A percentile compares a stretch with the other conserved stretches of the same genome.
Conservation (phyloP, 1,284 basidiomycete species). For the Meira nashicola region DNA sequence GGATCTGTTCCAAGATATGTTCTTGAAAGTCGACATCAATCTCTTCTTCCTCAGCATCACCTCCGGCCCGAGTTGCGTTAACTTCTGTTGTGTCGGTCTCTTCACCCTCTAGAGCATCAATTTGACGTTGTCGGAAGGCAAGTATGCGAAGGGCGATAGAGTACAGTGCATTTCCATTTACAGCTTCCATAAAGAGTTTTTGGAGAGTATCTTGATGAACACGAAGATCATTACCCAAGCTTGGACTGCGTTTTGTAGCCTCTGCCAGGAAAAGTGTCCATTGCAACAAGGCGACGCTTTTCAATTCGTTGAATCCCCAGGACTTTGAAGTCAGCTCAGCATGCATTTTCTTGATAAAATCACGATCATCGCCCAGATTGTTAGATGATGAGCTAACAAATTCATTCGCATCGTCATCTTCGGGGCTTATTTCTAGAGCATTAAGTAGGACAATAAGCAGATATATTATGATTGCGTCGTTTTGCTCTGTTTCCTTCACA, state of each 20-base stretch:
- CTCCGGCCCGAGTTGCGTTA: conserved; percentile 33
- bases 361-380: conserved; percentile 33
- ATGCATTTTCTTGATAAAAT: conserved; percentile 47
- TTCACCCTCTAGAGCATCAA: conserved; percentile 60
- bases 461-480: conserved; percentile 61
- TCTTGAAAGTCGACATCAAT: conserved; percentile 45
- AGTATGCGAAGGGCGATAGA: conserved; percentile 60
- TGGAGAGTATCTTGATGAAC: conserved; percentile 37
- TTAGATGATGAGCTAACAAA: conserved; percentile 11
- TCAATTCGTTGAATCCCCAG: conserved; percentile 72
- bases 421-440: conserved; percentile 63
- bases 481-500: conserved; percentile 20
- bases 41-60: conserved; percentile 41
- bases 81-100: conserved; percentile 46
- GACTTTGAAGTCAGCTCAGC: conserved; percentile 34
- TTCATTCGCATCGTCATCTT: conserved; percentile 50
- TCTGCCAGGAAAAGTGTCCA: conserved; percentile 67
- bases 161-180: conserved; percentile 64
- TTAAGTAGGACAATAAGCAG: conserved; percentile 66
- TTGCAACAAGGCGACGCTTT: conserved; percentile 71
- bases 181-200: conserved; percentile 17
- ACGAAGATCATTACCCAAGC: conserved; percentile 33
- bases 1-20: conserved; percentile 45
- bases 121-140: conserved; percentile 49
- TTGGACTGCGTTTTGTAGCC: conserved; percentile 32